phyloP scores from a whole-genome alignment of 2,329 filamentous ascomycete genomes.

The Monosporascus sp. region DNA sequence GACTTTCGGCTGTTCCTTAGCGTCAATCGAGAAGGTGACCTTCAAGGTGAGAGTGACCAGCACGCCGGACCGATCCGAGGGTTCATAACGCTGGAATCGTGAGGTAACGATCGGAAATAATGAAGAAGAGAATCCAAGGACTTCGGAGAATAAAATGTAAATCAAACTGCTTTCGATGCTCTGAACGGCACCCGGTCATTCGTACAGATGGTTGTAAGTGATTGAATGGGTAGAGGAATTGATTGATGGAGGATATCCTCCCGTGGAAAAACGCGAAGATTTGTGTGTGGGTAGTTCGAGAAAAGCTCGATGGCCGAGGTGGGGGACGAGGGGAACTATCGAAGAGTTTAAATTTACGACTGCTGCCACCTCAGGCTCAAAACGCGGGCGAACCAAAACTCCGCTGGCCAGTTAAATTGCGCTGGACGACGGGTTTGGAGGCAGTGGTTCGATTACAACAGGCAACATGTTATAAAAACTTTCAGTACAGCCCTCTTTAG shows the following conservation, averaged over 20 bases:
- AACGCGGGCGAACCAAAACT: not conserved
- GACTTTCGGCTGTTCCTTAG: not conserved
- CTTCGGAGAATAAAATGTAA: not conserved
- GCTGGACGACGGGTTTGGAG: no score
- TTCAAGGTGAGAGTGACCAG: constrained; percentile 1
- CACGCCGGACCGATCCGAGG: not conserved
- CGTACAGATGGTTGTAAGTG: not conserved
- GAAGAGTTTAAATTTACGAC: not conserved
- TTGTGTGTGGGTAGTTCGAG: not conserved
- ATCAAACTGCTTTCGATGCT: not conserved
- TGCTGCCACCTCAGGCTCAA: not conserved
- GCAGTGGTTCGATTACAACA: not conserved
- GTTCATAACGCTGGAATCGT: not conserved
- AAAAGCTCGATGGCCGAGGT: not conserved
- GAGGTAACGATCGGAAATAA: no score
- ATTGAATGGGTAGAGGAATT: not conserved
- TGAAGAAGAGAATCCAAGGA: not conserved
- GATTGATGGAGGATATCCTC: not conserved
- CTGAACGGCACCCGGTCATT: no score
- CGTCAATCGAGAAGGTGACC: not conserved
- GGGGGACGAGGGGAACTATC: not conserved
- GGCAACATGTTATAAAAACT: not conserved
- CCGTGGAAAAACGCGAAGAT: not conserved
- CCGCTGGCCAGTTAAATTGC: no score
- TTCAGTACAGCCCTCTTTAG: no score